These are phyloP conservation scores for Xerocomus nothofagi DNA, from an alignment of 1,284 basidiomycete genomes.

Conservation along the genomic window DNA sequence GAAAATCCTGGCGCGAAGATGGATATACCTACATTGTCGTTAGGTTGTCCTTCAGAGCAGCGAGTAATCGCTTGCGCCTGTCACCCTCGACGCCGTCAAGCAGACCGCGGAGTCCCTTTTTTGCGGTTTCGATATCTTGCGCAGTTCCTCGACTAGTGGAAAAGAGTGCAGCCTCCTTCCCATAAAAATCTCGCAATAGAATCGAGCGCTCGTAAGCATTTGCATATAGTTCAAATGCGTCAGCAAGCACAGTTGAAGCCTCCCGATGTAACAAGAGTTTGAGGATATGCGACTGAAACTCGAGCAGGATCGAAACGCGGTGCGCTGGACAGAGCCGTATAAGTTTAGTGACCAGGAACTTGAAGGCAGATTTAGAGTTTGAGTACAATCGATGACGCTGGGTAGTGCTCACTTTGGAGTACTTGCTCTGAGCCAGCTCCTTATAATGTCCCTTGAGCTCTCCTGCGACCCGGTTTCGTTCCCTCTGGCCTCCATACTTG, in stretches of 20 bases:
- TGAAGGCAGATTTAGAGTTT: neutral
- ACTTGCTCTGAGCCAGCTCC: conserved; percentile 80
- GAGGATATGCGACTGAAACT: conserved; percentile 74
- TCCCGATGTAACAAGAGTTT: conserved; percentile 80
- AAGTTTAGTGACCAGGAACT: conserved; percentile 86
- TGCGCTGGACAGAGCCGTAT: conserved; percentile 76
- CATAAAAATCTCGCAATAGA: conserved; percentile 84
- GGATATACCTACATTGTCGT: conserved; percentile 62
- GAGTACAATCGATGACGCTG: neutral
- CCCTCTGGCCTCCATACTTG: conserved; percentile 77
- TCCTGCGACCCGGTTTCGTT: conserved; percentile 74
- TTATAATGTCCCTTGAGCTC: conserved; percentile 81
- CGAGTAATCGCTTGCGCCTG: conserved; percentile 63
- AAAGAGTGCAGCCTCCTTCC: conserved; percentile 80
- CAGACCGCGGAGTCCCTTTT: conserved; percentile 65
- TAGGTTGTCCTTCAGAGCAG: conserved; percentile 71
- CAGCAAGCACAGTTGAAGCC: conserved; percentile 78
- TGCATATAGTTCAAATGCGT: conserved; percentile 83
- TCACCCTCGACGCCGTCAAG: conserved; percentile 66
- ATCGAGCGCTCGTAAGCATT: conserved; percentile 81
- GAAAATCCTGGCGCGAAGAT: neutral
- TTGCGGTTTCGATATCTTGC: conserved; percentile 60
- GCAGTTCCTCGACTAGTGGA: conserved; percentile 53
- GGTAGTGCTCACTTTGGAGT: conserved; percentile 68
- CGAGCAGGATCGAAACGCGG: conserved; percentile 68